Base-by-base conservation (phyloP, 1,139 yeast species). In the Wickerhamiella pararugosa region DNA sequence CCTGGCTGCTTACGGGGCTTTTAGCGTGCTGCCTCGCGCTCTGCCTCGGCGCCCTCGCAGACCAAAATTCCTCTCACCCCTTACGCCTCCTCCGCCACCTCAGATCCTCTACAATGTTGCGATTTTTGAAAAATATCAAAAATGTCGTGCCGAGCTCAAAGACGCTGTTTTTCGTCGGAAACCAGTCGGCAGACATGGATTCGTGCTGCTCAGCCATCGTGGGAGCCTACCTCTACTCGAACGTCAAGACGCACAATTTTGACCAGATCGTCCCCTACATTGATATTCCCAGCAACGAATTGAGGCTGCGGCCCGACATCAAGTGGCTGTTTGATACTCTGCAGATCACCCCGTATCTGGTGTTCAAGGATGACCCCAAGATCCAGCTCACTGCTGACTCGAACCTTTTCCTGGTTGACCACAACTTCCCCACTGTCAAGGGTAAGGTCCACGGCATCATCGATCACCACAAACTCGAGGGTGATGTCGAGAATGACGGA, bases 391-490 rank as follows among this genome's bases (percentile, higher is more conserved):
- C 47, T 6, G 42, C 43, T 11, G 40, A 43, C 6, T 49, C 70
- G 2, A 64, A 70, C 9, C 61, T 81, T 15, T 65, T 75, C 4
- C 63, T 87, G 41, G 94, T 87, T 4, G 98, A 87, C 56, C 96
- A 86, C 59, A 86, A 92, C 55, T 67, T 69, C 36, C 64, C 79
- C 9, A 81, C 80, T 44, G 45, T 61, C 34, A 51, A 66, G 25
- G 55, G 55, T 31, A 51, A 59, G 1, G 76, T 84, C 0, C 62
- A 61, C 1, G 78, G 77, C 0, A 73, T 90, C 8, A 71, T 90
- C 30, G 98, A 87, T 55, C 98, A 87, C 55, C 98, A 87, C 57
- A 80, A 68, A 5, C 94, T 84, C 53, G 86, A 80, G 53, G 64
- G 65, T 9, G 62, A 63, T 10, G 75, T 29, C 5, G 39, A 69